Percentiles rank a stretch among this genome's conserved stretches.
These are phyloP conservation scores for Platanthera zijinensis DNA, from an alignment of 106 monocot species.

Conservation along the genomic window DNA sequence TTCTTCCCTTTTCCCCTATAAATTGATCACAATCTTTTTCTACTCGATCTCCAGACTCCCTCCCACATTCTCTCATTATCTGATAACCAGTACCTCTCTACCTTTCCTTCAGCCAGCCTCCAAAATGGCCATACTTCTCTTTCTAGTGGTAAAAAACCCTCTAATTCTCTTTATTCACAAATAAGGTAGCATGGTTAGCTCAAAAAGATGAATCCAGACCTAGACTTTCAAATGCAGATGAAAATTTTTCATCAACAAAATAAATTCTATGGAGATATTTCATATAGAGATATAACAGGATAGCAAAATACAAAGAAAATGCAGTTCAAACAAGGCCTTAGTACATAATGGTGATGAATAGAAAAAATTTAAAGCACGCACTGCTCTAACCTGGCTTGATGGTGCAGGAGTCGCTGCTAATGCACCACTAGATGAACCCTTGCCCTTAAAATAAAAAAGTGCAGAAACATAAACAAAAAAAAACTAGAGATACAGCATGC, in stretches of 20 bases:
- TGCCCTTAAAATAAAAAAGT: constrained; percentile 30
- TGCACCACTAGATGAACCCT: constrained; percentile 44
- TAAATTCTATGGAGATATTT: background rate
- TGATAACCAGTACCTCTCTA: too few species aligned
- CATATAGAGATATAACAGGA: background rate
- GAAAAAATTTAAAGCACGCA: background rate
- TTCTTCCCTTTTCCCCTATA: too few species aligned
- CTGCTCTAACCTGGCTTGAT: constrained; percentile 39
- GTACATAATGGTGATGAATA: background rate
- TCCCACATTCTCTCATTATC: too few species aligned
- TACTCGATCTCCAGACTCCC: too few species aligned
- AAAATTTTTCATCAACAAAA: background rate
- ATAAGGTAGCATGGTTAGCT: background rate
- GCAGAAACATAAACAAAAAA: too few species aligned
- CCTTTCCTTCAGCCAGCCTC: too few species aligned
- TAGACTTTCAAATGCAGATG: background rate
- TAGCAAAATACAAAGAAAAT: background rate
- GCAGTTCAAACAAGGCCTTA: background rate
- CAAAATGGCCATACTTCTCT: too few species aligned
- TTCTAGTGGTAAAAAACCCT: too few species aligned
- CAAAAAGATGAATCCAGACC: background rate
- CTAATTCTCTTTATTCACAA: too few species aligned
- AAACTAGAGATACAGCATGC: too few species aligned
- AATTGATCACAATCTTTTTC: too few species aligned
- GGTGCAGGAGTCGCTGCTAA: constrained; percentile 26